A percentile compares a stretch with the other conserved stretches of the same genome.
Evolutionary conservation across 1,139 yeast species (phyloP).

Genomic region (Hansenula lynferdii): DNA sequence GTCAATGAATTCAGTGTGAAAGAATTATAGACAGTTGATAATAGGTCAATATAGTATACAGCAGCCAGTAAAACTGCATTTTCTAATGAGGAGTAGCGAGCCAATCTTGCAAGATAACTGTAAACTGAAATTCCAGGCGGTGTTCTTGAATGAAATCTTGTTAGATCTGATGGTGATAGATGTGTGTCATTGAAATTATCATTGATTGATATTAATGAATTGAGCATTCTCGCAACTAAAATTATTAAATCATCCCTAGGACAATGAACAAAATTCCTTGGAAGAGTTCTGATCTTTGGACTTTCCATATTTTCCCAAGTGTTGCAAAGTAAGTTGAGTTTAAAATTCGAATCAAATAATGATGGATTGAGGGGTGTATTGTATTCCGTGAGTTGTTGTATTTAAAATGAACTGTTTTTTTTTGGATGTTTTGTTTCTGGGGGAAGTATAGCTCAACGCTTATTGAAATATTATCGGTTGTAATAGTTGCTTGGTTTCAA

Average conservation of each 20-base stretch:
- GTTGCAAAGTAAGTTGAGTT: too few species aligned
- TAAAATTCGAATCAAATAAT: too few species aligned
- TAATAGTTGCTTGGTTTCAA: not conserved
- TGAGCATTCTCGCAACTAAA: slow-evolving; percentile 75
- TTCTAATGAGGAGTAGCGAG: slow-evolving; percentile 82
- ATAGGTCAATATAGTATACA: slow-evolving; percentile 82
- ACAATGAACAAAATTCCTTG: slow-evolving; percentile 60
- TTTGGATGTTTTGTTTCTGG: not conserved
- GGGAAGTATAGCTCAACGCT: too few species aligned
- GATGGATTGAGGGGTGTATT: too few species aligned
- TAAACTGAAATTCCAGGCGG: slow-evolving; percentile 85
- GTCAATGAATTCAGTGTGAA: slow-evolving; percentile 89
- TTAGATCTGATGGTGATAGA: slow-evolving; percentile 39
- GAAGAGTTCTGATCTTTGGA: slow-evolving; percentile 29
- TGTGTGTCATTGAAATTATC: slow-evolving; percentile 35
- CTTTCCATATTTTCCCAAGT: not conserved
- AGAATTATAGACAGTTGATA: slow-evolving; percentile 71
- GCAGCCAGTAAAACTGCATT: slow-evolving; percentile 76
- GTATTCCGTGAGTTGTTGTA: not conserved
- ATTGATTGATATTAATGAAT: slow-evolving; percentile 63
- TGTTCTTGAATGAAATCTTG: slow-evolving; percentile 88
- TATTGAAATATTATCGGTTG: not conserved
- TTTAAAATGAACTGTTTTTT: not conserved
- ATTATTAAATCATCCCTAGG: slow-evolving; percentile 64
- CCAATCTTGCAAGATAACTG: slow-evolving; percentile 70